phyloP scores from a whole-genome alignment of 2,329 filamentous ascomycete species.

The Plectosphaerella cucumerina region DNA sequence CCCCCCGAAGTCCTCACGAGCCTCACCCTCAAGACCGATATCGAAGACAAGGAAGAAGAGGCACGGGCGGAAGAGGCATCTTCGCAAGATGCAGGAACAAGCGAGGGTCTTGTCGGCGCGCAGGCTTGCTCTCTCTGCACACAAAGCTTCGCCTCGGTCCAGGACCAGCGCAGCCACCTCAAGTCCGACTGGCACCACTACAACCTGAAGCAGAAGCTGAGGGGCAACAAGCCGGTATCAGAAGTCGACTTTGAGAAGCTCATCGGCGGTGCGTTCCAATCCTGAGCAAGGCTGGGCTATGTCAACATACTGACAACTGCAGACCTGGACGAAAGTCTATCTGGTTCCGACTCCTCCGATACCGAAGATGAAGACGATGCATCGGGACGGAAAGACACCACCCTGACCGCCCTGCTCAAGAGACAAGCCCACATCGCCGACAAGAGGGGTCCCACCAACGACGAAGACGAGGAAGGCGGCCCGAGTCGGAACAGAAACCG shows the following conservation, averaged over 20 bases:
- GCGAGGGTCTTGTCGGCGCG: constrained; percentile 49
- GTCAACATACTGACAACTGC: neutral
- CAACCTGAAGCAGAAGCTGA: constrained; percentile 88
- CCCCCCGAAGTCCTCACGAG: constrained; percentile 68
- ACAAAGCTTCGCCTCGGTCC: constrained; percentile 64
- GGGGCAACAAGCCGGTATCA: constrained; percentile 65
- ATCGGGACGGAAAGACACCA: constrained; percentile 57
- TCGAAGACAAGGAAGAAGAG: constrained; percentile 15
- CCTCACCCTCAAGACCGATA: constrained; percentile 45
- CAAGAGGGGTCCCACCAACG: constrained; percentile 35
- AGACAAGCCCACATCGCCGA: constrained; percentile 73
- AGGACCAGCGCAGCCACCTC: constrained; percentile 81
- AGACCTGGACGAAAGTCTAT: constrained; percentile 85
- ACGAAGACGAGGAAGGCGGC: constrained; percentile 42
- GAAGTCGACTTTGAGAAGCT: constrained; percentile 85
- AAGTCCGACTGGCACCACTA: constrained; percentile 91
- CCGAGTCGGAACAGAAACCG: constrained; percentile 40
- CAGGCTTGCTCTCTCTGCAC: constrained; percentile 80
- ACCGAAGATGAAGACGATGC: constrained; percentile 62
- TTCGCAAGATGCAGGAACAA: neutral
- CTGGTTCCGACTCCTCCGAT: constrained; percentile 75
- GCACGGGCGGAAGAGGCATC: constrained; percentile 12
- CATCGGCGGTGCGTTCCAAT: constrained; percentile 45
- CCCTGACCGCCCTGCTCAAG: constrained; percentile 72
- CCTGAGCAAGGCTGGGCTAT: neutral